phyloP scores from a whole-genome alignment of 331 rosid species.

The Malus hybrid region DNA sequence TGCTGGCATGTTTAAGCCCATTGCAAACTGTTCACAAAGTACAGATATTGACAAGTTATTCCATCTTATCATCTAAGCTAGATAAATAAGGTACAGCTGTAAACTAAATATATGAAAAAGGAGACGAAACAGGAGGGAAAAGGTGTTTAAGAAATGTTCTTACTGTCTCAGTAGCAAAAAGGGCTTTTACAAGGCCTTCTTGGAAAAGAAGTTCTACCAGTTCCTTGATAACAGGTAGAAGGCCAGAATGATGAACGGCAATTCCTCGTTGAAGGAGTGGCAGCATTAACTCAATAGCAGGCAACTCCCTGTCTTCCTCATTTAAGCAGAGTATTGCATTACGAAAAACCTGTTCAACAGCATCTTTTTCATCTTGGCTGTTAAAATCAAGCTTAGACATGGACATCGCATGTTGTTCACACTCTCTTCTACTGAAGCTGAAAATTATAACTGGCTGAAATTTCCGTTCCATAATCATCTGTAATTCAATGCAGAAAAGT shows the following conservation, averaged over 20 bases:
- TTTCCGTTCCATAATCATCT: conserved; percentile 95
- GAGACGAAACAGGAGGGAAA: neutral
- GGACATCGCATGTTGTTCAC: conserved; percentile 94
- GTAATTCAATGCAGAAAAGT: conserved; percentile 15
- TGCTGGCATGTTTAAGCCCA: conserved; percentile 99
- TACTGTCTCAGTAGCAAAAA: conserved; percentile 97
- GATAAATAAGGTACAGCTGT: conserved; percentile 5
- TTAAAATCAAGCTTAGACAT: conserved; percentile 97
- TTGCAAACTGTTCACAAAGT: conserved; percentile 69
- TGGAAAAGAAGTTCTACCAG: conserved; percentile 96
- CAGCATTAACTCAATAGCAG: conserved; percentile 89
- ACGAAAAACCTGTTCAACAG: conserved; percentile 67
- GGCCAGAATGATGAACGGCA: conserved; percentile 99
- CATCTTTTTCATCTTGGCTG: conserved; percentile 73
- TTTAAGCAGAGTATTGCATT: conserved; percentile 84
- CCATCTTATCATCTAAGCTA: neutral
- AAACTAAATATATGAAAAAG: neutral
- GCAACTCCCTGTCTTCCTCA: conserved; percentile 89
- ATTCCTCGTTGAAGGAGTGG: conserved; percentile 96
- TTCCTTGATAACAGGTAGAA: conserved; percentile 96
- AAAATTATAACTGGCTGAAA: conserved; percentile 95
- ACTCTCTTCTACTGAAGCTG: conserved; percentile 96
- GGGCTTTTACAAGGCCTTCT: conserved; percentile 98
- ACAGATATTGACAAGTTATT: neutral
- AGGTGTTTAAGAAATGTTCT: conserved; percentile 15